Evolutionary conservation across 23 red algal genomes (phyloP).

Genomic region (Pyropia yezoensis): DNA sequence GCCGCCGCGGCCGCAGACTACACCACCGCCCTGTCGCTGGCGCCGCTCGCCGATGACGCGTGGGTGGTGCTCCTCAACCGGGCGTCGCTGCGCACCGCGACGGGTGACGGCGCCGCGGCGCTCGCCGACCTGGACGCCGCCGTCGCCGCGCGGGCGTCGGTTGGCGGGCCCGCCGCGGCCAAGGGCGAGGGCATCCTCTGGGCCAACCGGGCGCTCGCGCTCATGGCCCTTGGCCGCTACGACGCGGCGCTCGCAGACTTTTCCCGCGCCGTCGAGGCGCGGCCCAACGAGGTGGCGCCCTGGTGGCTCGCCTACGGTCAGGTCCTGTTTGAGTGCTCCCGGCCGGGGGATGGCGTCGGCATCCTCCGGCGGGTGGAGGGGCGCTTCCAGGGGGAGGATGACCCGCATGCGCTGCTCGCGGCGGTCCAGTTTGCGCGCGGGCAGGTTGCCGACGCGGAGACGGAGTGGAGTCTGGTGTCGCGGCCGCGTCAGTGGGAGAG

Average conservation of each 20-base stretch:
- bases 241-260: constrained; percentile 76
- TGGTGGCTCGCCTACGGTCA: constrained; percentile 92
- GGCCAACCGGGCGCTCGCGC: constrained; percentile 62
- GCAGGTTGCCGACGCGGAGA: constrained; percentile 64
- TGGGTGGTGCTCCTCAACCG: constrained; percentile 88
- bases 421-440: constrained; percentile 55
- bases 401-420: constrained; percentile 68
- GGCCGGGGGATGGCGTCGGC: constrained; percentile 45
- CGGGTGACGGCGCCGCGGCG: constrained; percentile 9
- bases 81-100: constrained; percentile 28
- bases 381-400: constrained; percentile 18
- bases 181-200: constrained; percentile 32
- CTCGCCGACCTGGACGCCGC: constrained; percentile 43
- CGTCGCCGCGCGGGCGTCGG: background rate
- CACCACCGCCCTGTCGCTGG: constrained; percentile 44
- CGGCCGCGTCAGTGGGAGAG: constrained; percentile 57
- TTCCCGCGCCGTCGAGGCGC: constrained; percentile 55
- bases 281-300: constrained; percentile 64
- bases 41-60: constrained; percentile 51
- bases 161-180: no score
- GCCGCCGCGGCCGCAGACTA: constrained; percentile 52
- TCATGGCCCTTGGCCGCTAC: constrained; percentile 50
- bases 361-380: constrained; percentile 72
- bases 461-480: constrained; percentile 60
- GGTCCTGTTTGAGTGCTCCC: constrained; percentile 57